phyloP scores from a whole-genome alignment of 1,139 yeast species.

The Magnusiomyces suaveolens region DNA sequence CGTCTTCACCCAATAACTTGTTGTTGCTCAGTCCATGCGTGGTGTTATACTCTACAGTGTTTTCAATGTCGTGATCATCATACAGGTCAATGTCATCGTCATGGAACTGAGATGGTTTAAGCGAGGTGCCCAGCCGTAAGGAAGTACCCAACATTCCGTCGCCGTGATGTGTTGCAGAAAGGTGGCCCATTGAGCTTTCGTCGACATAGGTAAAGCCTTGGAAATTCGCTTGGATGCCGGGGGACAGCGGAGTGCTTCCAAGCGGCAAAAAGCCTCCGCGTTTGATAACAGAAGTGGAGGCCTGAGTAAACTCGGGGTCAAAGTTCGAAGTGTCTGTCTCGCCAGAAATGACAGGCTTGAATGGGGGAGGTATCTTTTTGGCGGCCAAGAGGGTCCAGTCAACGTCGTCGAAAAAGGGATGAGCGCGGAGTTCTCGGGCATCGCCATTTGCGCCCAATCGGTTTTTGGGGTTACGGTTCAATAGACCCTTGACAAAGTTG shows the following conservation, averaged over 20 bases:
- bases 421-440: slow-evolving; percentile 84
- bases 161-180: slow-evolving; percentile 32
- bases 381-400: slow-evolving; percentile 75
- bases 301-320: slow-evolving; percentile 93
- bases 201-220: slow-evolving; percentile 95
- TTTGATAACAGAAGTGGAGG: slow-evolving; percentile 71
- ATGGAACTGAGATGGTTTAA: slow-evolving; percentile 18
- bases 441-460: slow-evolving; percentile 85
- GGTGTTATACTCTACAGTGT: slow-evolving; percentile 26
- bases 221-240: slow-evolving; percentile 91
- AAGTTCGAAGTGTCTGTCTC: slow-evolving; percentile 96
- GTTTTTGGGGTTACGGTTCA: slow-evolving; percentile 91
- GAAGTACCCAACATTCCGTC: not conserved
- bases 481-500: slow-evolving; percentile 84
- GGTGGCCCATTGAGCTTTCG: slow-evolving; percentile 79
- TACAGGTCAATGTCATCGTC: slow-evolving; percentile 31
- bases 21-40: slow-evolving; percentile 15
- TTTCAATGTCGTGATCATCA: slow-evolving; percentile 32
- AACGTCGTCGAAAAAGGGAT: slow-evolving; percentile 79
- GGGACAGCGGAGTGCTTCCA: slow-evolving; percentile 69
- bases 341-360: slow-evolving; percentile 60
- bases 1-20: slow-evolving; percentile 33
- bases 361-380: slow-evolving; percentile 93
- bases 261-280: slow-evolving; percentile 42
- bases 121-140: slow-evolving; percentile 5